A percentile compares a stretch with the other conserved stretches of the same genome.
Evolutionary conservation across 2,329 filamentous ascomycete species (phyloP).

Genomic region (Pseudocercospora fijiensis): DNA sequence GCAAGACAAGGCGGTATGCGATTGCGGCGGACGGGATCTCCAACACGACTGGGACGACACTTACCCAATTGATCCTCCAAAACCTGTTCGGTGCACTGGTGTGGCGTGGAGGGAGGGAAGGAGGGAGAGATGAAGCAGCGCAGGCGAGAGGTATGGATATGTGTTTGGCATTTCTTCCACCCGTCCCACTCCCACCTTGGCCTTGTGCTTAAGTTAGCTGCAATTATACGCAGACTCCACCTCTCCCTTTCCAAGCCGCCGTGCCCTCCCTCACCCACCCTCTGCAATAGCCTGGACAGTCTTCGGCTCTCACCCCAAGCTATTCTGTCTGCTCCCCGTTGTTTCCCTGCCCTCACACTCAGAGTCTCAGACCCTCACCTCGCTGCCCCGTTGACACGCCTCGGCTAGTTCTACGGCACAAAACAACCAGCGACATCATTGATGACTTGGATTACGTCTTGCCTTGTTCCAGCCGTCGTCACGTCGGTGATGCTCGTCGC

Average conservation of each 20-base stretch:
- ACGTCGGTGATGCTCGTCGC: background rate
- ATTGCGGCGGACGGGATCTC: background rate
- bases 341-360: too few relatives aligned
- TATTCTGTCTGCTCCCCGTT: background rate
- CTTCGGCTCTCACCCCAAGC: slow-evolving; percentile 17
- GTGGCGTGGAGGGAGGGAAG: background rate
- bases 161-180: slow-evolving; percentile 12
- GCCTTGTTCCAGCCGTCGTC: background rate
- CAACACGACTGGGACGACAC: background rate
- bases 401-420: background rate
- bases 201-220: slow-evolving; percentile 15
- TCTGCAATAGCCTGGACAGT: slow-evolving; percentile 11
- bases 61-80: background rate
- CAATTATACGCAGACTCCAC: slow-evolving; percentile 15
- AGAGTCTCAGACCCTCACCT: too few relatives aligned
- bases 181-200: too few relatives aligned
- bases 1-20: background rate
- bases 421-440: background rate
- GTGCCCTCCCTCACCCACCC: background rate
- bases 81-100: background rate
- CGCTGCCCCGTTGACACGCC: background rate
- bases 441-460: background rate
- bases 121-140: background rate
- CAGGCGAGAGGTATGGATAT: background rate
- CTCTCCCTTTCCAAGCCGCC: slow-evolving; percentile 7